A percentile compares a stretch with the other conserved stretches of the same genome.
These are phyloP conservation scores for Pseudogymnoascus sp. DNA, from an alignment of 2,329 filamentous ascomycete species.

Conservation along the genomic window DNA sequence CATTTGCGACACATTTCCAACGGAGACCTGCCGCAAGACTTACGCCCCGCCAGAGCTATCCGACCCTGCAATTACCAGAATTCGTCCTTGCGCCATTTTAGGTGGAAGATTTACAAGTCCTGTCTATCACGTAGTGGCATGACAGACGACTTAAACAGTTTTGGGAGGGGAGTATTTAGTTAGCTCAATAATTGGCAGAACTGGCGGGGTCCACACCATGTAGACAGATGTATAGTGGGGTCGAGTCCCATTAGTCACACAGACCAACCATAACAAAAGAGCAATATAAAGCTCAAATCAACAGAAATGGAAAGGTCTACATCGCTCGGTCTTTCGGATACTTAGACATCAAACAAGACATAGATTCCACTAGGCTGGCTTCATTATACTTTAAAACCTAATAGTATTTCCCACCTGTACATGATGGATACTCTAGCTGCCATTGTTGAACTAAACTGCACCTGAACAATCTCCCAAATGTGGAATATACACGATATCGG, in stretches of 20 bases:
- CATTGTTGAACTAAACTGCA: not conserved
- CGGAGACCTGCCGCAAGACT: slow-evolving; percentile 30
- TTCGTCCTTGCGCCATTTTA: slow-evolving; percentile 35
- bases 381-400: not conserved
- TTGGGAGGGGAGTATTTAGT: not conserved
- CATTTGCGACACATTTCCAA: slow-evolving; percentile 1
- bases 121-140: not conserved
- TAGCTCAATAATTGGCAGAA: not conserved
- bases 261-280: not conserved
- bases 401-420: not conserved
- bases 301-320: not conserved
- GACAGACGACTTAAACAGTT: slow-evolving; percentile 1
- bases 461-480: not conserved
- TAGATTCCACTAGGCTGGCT: not conserved
- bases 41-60: slow-evolving; percentile 70
- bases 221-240: slow-evolving; percentile 5
- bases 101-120: not conserved
- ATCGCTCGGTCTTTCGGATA: not conserved
- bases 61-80: slow-evolving; percentile 63
- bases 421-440: not conserved
- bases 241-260: not conserved
- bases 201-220: not conserved
- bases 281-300: not conserved
- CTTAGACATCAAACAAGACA: not conserved
- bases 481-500: not conserved